phyloP scores from a whole-genome alignment of 108 stramenopile genomes.

The Nitzschia putrida region DNA sequence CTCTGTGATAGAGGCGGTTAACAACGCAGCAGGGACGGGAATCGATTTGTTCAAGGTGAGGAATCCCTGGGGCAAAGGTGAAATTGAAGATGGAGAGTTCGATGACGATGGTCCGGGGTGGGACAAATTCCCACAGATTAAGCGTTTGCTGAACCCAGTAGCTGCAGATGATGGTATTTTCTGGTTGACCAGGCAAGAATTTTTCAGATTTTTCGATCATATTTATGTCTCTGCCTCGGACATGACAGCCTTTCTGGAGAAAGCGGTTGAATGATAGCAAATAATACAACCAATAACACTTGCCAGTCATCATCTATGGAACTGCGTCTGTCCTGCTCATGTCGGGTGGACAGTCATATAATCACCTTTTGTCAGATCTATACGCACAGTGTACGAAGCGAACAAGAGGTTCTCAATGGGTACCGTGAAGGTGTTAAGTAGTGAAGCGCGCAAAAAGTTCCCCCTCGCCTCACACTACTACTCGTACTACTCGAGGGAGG shows the following conservation, averaged over 20 bases:
- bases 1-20: slow-evolving; percentile 13
- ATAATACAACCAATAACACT: too few relatives aligned
- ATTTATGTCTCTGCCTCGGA: slow-evolving; percentile 40
- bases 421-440: too few relatives aligned
- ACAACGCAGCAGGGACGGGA: slow-evolving; percentile 18
- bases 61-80: slow-evolving; percentile 41
- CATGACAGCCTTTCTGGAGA: slow-evolving; percentile 48
- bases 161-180: slow-evolving; percentile 46
- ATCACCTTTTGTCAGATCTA: too few relatives aligned
- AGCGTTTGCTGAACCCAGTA: slow-evolving; percentile 34
- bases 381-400: too few relatives aligned
- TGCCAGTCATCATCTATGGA: too few relatives aligned
- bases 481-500: too few relatives aligned
- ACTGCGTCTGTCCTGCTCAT: too few relatives aligned
- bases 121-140: slow-evolving; percentile 43
- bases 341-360: too few relatives aligned
- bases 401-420: too few relatives aligned
- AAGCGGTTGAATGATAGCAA: slow-evolving; percentile 13
- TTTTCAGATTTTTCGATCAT: slow-evolving; percentile 36
- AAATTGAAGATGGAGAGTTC: slow-evolving; percentile 34
- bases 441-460: too few relatives aligned
- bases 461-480: too few relatives aligned
- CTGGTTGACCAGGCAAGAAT: slow-evolving; percentile 49
- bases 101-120: slow-evolving; percentile 55
- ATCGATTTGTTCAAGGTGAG: slow-evolving; percentile 27